phyloP scores from a whole-genome alignment of 306 rosid genomes.

The Senna siamea region DNA sequence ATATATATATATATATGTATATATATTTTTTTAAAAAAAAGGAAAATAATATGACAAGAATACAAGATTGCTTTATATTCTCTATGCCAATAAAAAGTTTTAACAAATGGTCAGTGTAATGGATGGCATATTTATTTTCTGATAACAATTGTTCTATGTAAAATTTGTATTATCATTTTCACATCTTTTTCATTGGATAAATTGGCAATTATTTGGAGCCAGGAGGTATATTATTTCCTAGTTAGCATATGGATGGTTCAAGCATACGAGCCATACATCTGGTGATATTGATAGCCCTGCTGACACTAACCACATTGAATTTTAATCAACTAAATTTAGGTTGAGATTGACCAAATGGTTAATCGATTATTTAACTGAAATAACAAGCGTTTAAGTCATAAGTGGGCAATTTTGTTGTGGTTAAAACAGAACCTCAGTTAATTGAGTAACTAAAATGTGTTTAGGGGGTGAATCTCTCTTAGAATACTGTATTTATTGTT shows the following conservation, averaged over 20 bases:
- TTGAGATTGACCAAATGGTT: too few species aligned
- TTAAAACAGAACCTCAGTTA: background rate
- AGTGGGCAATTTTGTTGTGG: background rate
- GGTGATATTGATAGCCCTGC: background rate
- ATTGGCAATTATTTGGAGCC: background rate
- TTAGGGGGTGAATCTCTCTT: too few species aligned
- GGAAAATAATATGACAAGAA: background rate
- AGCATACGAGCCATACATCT: background rate
- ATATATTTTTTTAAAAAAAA: too few species aligned
- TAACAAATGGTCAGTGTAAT: background rate
- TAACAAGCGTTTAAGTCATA: too few species aligned
- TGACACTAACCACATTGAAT: too few species aligned
- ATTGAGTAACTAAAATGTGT: slow-evolving; percentile 1
- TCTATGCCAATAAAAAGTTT: background rate
- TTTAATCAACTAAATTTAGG: background rate
- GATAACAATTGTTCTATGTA: too few species aligned
- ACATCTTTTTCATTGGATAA: background rate
- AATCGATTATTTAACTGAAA: too few species aligned
- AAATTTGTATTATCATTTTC: background rate
- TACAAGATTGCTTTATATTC: background rate
- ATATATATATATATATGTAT: too few species aligned
- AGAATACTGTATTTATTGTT: background rate
- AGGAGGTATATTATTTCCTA: background rate
- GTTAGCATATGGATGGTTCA: background rate
- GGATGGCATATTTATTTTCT: background rate